Base-by-base conservation (phyloP, 257 asterid genomes). In the Primulina eburnea region DNA sequence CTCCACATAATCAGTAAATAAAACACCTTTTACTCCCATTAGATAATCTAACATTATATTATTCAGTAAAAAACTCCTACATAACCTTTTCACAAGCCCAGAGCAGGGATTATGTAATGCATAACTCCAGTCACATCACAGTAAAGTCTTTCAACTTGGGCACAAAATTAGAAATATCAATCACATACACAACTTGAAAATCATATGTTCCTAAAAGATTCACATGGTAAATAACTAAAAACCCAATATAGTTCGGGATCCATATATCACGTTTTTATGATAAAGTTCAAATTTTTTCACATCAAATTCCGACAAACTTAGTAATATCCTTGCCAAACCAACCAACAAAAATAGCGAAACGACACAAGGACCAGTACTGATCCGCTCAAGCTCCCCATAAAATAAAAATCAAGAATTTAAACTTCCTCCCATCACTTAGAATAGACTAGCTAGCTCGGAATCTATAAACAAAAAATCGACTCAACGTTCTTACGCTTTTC, bases 81-180 rank as follows among this genome's bases (percentile, higher is more conserved):
- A 53, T 18, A 68, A 62, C 64, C 55, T 21, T 64, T 65, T 24
- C 14, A 76, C 34, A 55, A 18, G 40, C 56, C 77, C n/a, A 34
- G 47, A 32, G 47, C 34, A 64, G 55, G 64, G 62, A 71, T 37
- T 71, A 67, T 17, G 66, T 53, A 30, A 56, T 52, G 72, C 60
- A 67, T 60, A 53, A 73, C 33, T 70, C 60, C 20, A 71, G 76
- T 76, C 77, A 64, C 71, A 79, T 65, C 76, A 67, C 16, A 61
- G 43, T 57, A 71, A 73, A 75, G 66, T 66, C 62, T 66, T 71
- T 43, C 74, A 65, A 37, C 50, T 47, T 64, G 65, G 64, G 68
- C 60, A 61, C 60, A 72, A 75, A 72, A 71, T 55, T 59, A 52
- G 30, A 37, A 71, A 67, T 60, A 62, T 38, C 52, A 12, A 61